Evolutionary conservation across 495 filamentous ascomycete species (phyloP), one percentile per base, ranked within the genome.

Genomic region (Margaritispora aquatica): DNA sequence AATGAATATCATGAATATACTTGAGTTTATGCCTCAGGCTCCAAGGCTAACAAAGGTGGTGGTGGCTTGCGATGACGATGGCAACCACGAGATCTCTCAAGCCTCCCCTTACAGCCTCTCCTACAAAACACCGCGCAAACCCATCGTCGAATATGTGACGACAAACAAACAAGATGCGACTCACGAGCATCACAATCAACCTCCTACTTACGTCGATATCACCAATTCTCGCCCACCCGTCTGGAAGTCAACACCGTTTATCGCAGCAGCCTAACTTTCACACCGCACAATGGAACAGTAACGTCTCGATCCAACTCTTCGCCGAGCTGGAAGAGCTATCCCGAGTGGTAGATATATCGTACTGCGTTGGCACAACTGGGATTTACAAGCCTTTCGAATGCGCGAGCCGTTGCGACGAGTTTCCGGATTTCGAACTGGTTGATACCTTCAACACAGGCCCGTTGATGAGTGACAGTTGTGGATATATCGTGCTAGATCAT

Each of bases 381-480:
- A 83, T 97, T 56, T 73, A 78, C 8, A 80, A 83, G 56, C 94
- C 94, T 9, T 98, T 98, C 68, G 67, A 82, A 44, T 98, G 94
- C 69, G 80, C 85, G 23, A 92, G 87, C 59, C 88, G 86, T 66
- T 98, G 94, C 71, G 67, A 71, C 8, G 88, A 96, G 29, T 96
- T 97, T 63, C 79, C 85, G 15, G 72, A 79, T 21, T 85, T 97
- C 54, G 86, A 89, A 61, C 80, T 97, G 13, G 78, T 92, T 47
- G 61, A 87, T 78, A 90, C 92, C 46, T 98, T 90, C 88, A 91
- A 93, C 65, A 96, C 94, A 0, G 94, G 95, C 4, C 76, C 86
- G 13, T 76, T 96, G 19, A 76, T 97, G 64, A 88, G 88, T 47
- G 94, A 97, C 71, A 93, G 88, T 61, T 97, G 92, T 71, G 94